Conservation (phyloP, 2,329 filamentous ascomycete species). For the Calonectria honghensis region DNA sequence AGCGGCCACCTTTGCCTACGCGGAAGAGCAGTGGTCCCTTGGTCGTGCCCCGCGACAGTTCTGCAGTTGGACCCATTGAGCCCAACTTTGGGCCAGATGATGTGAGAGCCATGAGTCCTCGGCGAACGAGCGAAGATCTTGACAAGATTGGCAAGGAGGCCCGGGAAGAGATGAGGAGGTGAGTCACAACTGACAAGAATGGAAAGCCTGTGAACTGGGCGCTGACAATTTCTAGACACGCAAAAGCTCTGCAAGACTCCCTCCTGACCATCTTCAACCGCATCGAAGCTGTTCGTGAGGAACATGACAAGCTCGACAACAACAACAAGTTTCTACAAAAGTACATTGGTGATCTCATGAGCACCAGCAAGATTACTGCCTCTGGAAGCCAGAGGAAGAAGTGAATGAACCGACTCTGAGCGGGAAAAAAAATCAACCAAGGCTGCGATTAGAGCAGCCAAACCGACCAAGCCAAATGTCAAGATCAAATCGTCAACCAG, state of each 20-base stretch:
- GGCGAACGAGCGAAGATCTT: slow-evolving; percentile 92
- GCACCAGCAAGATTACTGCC: slow-evolving; percentile 84
- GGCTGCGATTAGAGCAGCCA: neutral
- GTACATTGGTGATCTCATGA: slow-evolving; percentile 97
- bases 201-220: slow-evolving; percentile 28
- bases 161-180: slow-evolving; percentile 78
- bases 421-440: neutral
- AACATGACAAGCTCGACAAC: slow-evolving; percentile 96
- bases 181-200: slow-evolving; percentile 48
- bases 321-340: slow-evolving; percentile 99
- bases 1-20: slow-evolving; percentile 80
- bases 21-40: slow-evolving; percentile 89
- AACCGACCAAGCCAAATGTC: slow-evolving; percentile 1
- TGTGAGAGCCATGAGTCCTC: slow-evolving; percentile 94
- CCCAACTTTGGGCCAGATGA: slow-evolving; percentile 89
- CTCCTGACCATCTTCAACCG: slow-evolving; percentile 92
- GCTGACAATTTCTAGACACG: slow-evolving; percentile 77
- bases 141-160: slow-evolving; percentile 91
- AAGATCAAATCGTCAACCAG: neutral
- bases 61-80: slow-evolving; percentile 82
- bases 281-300: slow-evolving; percentile 94
- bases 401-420: slow-evolving; percentile 57
- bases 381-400: slow-evolving; percentile 72
- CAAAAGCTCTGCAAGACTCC: slow-evolving; percentile 90
- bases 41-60: slow-evolving; percentile 86